Conservation (phyloP, 495 filamentous ascomycete species). For the Neurospora sp. region DNA sequence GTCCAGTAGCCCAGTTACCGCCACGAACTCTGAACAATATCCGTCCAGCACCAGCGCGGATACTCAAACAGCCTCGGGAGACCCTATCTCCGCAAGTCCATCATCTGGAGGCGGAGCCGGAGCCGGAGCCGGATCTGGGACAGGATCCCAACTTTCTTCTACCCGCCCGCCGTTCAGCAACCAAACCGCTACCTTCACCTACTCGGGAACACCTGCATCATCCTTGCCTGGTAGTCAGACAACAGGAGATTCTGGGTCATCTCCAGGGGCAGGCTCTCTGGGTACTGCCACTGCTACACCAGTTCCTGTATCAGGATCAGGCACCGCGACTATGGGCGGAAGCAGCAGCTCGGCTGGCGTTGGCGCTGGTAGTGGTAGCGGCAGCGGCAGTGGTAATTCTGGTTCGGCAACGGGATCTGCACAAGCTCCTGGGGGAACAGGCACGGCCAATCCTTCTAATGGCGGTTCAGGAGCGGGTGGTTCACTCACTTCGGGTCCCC, state of each 20-base stretch:
- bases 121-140: background rate
- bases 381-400: background rate
- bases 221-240: background rate
- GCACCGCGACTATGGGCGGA: background rate
- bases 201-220: background rate
- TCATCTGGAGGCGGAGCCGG: background rate
- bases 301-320: background rate
- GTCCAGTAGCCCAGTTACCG: background rate
- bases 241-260: background rate
- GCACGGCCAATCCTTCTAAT: background rate
- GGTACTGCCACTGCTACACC: background rate
- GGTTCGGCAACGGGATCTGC: background rate
- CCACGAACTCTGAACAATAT: background rate
- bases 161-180: background rate
- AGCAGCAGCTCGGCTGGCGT: background rate
- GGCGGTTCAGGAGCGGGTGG: background rate
- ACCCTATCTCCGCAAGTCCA: background rate
- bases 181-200: background rate
- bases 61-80: background rate
- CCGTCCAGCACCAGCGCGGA: background rate
- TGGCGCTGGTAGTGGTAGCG: background rate
- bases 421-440: background rate
- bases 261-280: background rate
- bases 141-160: background rate
- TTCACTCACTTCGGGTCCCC: background rate